phyloP scores from a whole-genome alignment of 495 filamentous ascomycete species.

The Talaromyces borbonicus region DNA sequence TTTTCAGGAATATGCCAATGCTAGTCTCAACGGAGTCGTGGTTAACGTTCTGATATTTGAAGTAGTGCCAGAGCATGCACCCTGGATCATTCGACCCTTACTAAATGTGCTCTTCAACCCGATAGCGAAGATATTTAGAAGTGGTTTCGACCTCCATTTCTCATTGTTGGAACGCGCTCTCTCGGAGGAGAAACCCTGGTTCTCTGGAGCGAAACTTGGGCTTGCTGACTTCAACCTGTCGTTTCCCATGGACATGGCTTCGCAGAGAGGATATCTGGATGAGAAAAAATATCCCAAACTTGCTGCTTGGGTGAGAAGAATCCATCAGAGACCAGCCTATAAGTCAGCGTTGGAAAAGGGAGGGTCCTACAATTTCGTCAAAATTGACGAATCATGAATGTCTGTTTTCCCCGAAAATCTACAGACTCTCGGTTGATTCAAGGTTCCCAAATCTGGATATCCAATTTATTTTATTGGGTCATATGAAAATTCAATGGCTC shows the following conservation, averaged over 20 bases:
- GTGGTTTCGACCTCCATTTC: slow-evolving; percentile 5
- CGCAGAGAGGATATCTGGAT: slow-evolving; percentile 11
- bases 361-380: slow-evolving; percentile 8
- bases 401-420: too few relatives aligned
- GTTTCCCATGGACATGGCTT: slow-evolving; percentile 7
- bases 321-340: slow-evolving; percentile 20
- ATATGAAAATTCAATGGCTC: too few relatives aligned
- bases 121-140: slow-evolving; percentile 4
- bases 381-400: slow-evolving; percentile 4
- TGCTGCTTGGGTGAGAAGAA: slow-evolving; percentile 16
- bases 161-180: slow-evolving; percentile 7
- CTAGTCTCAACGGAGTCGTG: background rate
- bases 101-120: slow-evolving; percentile 7
- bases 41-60: slow-evolving; percentile 7
- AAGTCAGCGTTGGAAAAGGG: slow-evolving; percentile 21
- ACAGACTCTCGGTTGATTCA: background rate
- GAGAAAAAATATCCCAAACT: slow-evolving; percentile 17
- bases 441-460: background rate
- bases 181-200: slow-evolving; percentile 8
- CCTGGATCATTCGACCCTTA: slow-evolving; percentile 2
- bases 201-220: slow-evolving; percentile 4
- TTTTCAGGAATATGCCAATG: slow-evolving; percentile 9
- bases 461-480: too few relatives aligned
- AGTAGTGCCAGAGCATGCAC: slow-evolving; percentile 2
- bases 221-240: slow-evolving; percentile 7